Evolutionary conservation across 805 yeast genomes (phyloP).

Genomic region (Metschnikowia hibisci): DNA sequence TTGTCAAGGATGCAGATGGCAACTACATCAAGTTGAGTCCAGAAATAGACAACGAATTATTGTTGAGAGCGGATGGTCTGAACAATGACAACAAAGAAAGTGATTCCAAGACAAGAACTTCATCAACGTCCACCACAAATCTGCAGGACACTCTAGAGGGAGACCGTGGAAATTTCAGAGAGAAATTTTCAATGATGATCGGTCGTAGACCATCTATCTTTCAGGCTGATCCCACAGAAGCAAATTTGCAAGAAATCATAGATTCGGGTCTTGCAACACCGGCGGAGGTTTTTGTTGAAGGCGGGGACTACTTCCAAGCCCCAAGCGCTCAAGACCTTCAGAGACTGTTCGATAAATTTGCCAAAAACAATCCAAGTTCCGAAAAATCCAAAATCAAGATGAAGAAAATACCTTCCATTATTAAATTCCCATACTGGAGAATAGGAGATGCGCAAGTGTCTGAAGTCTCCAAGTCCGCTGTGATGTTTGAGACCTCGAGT

Average conservation of each 20-base stretch:
- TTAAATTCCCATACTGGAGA: conserved; percentile 73
- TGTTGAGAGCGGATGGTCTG: conserved; percentile 5
- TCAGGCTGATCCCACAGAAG: conserved; percentile 36
- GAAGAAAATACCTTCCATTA: conserved; percentile 53
- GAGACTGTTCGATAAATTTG: conserved; percentile 12
- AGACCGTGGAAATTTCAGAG: conserved; percentile 29
- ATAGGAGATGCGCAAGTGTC: conserved; percentile 71
- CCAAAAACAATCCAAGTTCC: conserved; percentile 10
- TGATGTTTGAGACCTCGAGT: conserved; percentile 66
- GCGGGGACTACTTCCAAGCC: conserved; percentile 25
- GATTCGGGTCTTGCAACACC: conserved; percentile 40
- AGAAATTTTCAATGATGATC: conserved; percentile 36
- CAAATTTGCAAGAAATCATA: conserved; percentile 36
- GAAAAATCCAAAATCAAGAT: conserved; percentile 28
- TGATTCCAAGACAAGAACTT: conserved; percentile 4
- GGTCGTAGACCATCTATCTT: conserved; percentile 39
- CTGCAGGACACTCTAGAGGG: conserved; percentile 13
- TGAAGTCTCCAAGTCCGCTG: conserved; percentile 56
- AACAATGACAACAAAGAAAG: background rate
- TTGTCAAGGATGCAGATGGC: conserved; percentile 44
- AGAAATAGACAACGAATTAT: conserved; percentile 28
- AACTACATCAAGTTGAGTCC: conserved; percentile 39
- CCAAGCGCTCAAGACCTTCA: conserved; percentile 17
- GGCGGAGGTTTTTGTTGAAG: conserved; percentile 37
- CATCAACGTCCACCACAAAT: conserved; percentile 16